phyloP scores from a whole-genome alignment of 1,139 yeast species.

The Zygosaccharomyces sapae region DNA sequence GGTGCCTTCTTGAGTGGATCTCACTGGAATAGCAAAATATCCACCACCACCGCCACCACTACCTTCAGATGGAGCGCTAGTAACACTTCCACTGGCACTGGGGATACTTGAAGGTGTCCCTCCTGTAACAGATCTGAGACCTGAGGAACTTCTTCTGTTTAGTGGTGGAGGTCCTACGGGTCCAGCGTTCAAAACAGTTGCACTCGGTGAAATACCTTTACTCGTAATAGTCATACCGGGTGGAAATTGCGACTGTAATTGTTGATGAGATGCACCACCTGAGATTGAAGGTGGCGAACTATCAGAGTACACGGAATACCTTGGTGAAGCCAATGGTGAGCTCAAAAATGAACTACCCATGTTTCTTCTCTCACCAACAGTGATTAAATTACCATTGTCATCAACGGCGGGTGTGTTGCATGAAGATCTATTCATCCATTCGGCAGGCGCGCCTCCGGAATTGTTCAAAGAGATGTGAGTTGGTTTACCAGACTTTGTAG shows the following conservation, averaged over 20 bases:
- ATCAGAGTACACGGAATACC: conserved; percentile 12
- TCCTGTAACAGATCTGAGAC: conserved; percentile 16
- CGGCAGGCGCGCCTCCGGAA: conserved; percentile 11
- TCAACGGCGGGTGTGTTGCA: conserved; percentile 38
- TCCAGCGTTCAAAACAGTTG: conserved; percentile 11
- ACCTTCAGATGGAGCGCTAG: conserved; percentile 28
- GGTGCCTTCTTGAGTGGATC: conserved; percentile 11
- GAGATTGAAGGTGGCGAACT: conserved; percentile 8
- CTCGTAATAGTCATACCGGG: conserved; percentile 17
- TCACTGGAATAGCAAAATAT: conserved; percentile 35
- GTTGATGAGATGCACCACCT: conserved; percentile 5
- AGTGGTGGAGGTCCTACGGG: conserved; percentile 8
- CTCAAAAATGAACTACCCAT: conserved; percentile 6
- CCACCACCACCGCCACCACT: conserved; percentile 29
- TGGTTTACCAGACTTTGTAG: conserved; percentile 22
- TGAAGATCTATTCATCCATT: conserved; percentile 20
- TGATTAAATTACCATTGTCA: conserved; percentile 37
- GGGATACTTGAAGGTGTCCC: conserved; percentile 9
- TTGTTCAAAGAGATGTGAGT: conserved; percentile 29
- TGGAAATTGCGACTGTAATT: conserved; percentile 4
- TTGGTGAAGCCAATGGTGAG: conserved; percentile 16
- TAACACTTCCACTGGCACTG: conserved; percentile 14
- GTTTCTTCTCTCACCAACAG: conserved; percentile 26
- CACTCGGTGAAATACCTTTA: conserved; percentile 19
- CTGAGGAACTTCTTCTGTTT: conserved; percentile 18